Conservation (phyloP, 2,329 filamentous ascomycete species). For the Colletotrichum tropicicola region DNA sequence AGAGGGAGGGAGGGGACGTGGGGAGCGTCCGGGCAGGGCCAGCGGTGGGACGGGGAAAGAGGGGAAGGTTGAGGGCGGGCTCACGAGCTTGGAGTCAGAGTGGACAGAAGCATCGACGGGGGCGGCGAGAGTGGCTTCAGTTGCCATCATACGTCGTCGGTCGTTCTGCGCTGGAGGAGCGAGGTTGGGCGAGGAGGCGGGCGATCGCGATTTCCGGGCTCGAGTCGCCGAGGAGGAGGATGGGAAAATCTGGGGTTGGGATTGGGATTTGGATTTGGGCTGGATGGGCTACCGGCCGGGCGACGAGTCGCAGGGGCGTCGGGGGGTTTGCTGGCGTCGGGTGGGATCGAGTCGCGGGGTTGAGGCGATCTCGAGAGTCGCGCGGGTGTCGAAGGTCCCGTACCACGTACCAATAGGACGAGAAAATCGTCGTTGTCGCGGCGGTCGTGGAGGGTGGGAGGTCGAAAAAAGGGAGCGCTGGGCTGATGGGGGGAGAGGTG, state of each 20-base stretch:
- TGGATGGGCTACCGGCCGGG: background rate
- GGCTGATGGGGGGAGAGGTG: slow-evolving; percentile 17
- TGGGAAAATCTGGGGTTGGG: slow-evolving; percentile 1
- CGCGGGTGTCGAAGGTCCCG: slow-evolving; percentile 2
- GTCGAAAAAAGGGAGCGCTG: slow-evolving; percentile 23
- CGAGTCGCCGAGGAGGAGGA: slow-evolving; percentile 28
- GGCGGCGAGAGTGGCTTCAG: slow-evolving; percentile 65
- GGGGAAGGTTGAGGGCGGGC: slow-evolving; percentile 34
- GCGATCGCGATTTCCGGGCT: slow-evolving; percentile 32
- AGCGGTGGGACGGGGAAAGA: slow-evolving; percentile 8
- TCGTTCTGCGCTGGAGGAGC: slow-evolving; percentile 33
- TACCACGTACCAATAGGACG: slow-evolving; percentile 24
- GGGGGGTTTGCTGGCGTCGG: slow-evolving; percentile 20
- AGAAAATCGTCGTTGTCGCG: slow-evolving; percentile 12
- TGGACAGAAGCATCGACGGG: slow-evolving; percentile 63
- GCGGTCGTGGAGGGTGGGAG: background rate
- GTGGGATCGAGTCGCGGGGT: slow-evolving; percentile 36
- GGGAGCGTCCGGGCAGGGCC: slow-evolving; percentile 2
- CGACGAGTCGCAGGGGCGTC: slow-evolving; percentile 25
- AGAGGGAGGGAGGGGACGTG: background rate
- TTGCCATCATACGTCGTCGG: slow-evolving; percentile 71
- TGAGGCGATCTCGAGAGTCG: slow-evolving; percentile 32
- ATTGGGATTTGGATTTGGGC: slow-evolving; percentile 7
- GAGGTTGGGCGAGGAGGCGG: slow-evolving; percentile 41
- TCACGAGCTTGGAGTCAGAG: slow-evolving; percentile 55